Evolutionary conservation across 345 rosid species (phyloP).

Genomic region (Hibiscus syriacus): DNA sequence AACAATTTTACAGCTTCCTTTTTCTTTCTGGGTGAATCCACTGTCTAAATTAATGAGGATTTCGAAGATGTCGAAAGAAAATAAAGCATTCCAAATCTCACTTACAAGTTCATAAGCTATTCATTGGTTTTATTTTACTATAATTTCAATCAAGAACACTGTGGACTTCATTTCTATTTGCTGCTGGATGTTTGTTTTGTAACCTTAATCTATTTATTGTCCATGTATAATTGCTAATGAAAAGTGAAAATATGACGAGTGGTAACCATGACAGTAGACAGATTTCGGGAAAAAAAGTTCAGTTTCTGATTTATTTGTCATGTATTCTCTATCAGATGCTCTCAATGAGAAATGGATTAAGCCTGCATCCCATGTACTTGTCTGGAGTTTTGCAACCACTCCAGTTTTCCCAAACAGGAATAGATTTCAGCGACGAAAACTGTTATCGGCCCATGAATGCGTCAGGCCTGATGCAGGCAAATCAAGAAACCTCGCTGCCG

Average conservation of each 20-base stretch:
- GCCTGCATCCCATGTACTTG: conserved; percentile 54
- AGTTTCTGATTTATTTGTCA: conserved; percentile 3
- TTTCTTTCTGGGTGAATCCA: neutral
- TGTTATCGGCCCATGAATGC: conserved; percentile 20
- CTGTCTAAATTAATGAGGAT: neutral
- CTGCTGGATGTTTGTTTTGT: neutral
- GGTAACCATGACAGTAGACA: neutral
- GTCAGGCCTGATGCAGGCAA: conserved; percentile 21
- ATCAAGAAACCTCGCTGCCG: conserved; percentile 26
- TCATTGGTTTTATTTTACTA: neutral
- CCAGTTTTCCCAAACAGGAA: conserved; percentile 33
- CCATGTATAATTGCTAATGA: neutral
- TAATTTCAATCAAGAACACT: neutral
- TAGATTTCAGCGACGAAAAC: conserved; percentile 23
- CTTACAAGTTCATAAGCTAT: neutral
- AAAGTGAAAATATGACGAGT: neutral
- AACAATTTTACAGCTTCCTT: neutral
- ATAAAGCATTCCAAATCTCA: neutral
- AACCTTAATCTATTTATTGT: neutral
- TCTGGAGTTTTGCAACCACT: conserved; percentile 49
- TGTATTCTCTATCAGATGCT: conserved; percentile 46
- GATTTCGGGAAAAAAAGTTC: neutral
- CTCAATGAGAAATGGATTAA: conserved; percentile 70
- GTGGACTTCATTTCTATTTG: neutral
- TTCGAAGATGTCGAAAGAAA: neutral